These are phyloP conservation scores for Arxiozyma heterogenica DNA, from an alignment of 1,139 yeast species.

Conservation along the genomic window DNA sequence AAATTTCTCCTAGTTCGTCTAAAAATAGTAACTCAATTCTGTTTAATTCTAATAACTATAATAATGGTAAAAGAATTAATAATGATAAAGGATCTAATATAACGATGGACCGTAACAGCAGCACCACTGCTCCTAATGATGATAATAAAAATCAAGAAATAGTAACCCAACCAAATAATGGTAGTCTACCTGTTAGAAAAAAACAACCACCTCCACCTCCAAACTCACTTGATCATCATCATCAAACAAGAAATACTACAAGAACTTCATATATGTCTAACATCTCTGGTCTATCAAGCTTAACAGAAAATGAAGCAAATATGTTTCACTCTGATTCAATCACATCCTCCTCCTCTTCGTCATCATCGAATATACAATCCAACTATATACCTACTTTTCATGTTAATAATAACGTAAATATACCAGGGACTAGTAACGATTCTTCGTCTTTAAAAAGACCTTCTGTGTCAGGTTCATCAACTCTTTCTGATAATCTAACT, in stretches of 20 bases:
- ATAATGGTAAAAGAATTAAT: neutral
- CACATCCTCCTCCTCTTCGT: neutral
- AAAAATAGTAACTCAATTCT: neutral
- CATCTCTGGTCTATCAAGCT: neutral
- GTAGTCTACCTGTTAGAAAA: neutral
- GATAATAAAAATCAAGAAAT: neutral
- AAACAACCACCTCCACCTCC: neutral
- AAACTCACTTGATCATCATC: neutral
- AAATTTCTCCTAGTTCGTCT: neutral
- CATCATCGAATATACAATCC: neutral
- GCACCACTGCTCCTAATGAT: too few relatives aligned
- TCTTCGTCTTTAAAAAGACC: neutral
- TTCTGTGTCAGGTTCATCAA: neutral
- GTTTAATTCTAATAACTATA: neutral
- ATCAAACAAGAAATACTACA: neutral
- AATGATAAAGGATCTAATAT: neutral
- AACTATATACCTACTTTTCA: neutral
- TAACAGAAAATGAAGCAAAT: neutral
- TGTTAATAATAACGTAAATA: neutral
- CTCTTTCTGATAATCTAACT: conserved; percentile 3
- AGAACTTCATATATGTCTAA: neutral
- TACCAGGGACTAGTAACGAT: neutral
- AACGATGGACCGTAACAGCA: neutral
- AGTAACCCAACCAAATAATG: neutral
- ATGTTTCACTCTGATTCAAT: neutral